Evolutionary conservation across 2,329 filamentous ascomycete genomes (phyloP).

Genomic region (Colletotrichum kahawae): DNA sequence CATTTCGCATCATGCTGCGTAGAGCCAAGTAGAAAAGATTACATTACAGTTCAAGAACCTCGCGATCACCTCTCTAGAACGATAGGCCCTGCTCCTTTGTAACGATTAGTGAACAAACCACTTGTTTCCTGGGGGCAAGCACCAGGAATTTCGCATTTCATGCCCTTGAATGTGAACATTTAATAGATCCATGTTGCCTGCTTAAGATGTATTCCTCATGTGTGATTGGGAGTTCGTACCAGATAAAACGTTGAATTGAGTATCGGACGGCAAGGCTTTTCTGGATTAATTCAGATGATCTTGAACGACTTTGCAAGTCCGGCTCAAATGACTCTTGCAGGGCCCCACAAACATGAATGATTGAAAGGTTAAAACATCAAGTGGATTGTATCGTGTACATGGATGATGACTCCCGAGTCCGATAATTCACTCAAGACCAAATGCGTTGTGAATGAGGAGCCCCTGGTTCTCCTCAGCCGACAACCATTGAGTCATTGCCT

Average conservation of each 20-base stretch:
- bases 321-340: not conserved
- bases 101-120: accelerated
- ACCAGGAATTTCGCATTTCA: not conserved
- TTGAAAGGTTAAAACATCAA: not conserved
- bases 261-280: not conserved
- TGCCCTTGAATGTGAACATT: accelerated
- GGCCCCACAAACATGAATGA: not conserved
- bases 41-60: not conserved
- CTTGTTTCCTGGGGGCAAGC: accelerated
- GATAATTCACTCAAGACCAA: not conserved
- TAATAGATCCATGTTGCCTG: accelerated
- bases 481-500: not conserved
- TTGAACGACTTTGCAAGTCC: accelerated
- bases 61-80: not conserved
- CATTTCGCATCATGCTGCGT: not conserved
- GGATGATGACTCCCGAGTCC: not conserved
- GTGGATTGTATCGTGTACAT: not conserved
- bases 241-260: not conserved
- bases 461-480: not conserved
- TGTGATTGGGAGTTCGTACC: not conserved
- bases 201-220: accelerated
- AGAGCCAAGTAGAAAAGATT: accelerated
- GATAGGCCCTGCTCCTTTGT: not conserved
- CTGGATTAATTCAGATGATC: not conserved
- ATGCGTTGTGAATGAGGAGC: not conserved